Evolutionary conservation across 805 yeast species (phyloP), one percentile per base, ranked within the genome.

Genomic region (Sungouiozyma intestinalis): DNA sequence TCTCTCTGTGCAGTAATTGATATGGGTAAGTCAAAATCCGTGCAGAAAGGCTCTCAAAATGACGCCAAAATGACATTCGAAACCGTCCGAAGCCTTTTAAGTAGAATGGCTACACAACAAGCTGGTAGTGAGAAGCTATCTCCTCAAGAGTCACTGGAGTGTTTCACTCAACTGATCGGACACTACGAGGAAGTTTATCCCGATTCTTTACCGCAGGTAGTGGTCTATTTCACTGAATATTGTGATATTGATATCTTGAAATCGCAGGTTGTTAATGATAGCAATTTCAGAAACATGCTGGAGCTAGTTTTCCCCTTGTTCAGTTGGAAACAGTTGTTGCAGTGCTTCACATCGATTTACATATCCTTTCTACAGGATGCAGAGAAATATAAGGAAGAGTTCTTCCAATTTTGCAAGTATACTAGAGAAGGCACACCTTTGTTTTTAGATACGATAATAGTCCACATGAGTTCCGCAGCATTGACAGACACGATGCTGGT

Each of bases 221-320:
- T 51, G 19, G 42, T 40, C 5, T 40, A 40, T 4, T 53, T 50
- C 24, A 36, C 50, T 3, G 16, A 41, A 16, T 38, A 35, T 27
- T 53, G 52, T 38, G 48, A 50, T 21, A 40, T 38, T 9, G 40
- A 43, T 11, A 36, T 46, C 11, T 40, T 49, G 11, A 43, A 47
- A 37, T 24, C 40, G 11, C 35, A 40, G 7, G 48, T 40, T 8
- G 27, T 46, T 2, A 37, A 20, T 16, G 41, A 50, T 32, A 15
- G 33, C 3, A 24, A 20, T 29, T 45, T 53, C 24, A 45, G 45
- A 41, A 33, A 43, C 9, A 16, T 44, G 4, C 33, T 50, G 11
- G 42, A 45, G 20, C 40, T 42, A 31, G 35, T 40, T 14, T 17
- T 48, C 15, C 46, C 48, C 4, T 47, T 40, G 11, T 20, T 45